Evolutionary conservation across 331 rosid species (phyloP), one percentile per base, ranked within the genome.

Genomic region (Quercus lobata): DNA sequence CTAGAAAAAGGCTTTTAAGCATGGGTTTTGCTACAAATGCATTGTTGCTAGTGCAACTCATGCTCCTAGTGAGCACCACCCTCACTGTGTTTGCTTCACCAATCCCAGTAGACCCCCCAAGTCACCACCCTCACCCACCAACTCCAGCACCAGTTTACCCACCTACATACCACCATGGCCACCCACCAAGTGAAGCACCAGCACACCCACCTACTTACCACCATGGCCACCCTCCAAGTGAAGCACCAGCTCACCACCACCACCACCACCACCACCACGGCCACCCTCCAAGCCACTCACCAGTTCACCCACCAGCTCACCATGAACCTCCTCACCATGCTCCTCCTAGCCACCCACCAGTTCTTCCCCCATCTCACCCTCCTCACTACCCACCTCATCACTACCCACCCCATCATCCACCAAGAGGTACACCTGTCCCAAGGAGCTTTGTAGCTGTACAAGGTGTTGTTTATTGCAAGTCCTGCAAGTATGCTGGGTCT

Each of bases 381-480:
- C 73, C 85, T 65, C 19, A 22, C n/a, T 83, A 65, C 18, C 53
- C 78, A 17, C 90, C 83, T 0, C 81, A 69, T 8, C 75, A 76
- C 1, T 72, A 61, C 74, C 74, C 83, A 5, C 83, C 82, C 1
- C 17, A 30, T 7, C 82, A 32, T 17, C 81, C 87, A 14, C 83
- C 83, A 16, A 5, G 78, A 81, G 73, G 41, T 3, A 29, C 71
- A 1, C 82, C 80, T 3, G 4, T 79, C 19, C 87, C 86, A 1
- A 88, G 92, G 57, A 89, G 89, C 83, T 88, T 84, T 35, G 84
- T 91, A 0, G 94, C 97, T 0, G 95, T 94, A 22, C 91, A 94
- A 79, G 98, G 98, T 6, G 98, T 94, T 32, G 98, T 94, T 52
- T 92, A 80, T 58, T 84, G 91, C 85, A 92, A 92, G 76, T 77